Base-by-base conservation (phyloP, 192 early-diverging fungal species). In the Podila horticola region DNA sequence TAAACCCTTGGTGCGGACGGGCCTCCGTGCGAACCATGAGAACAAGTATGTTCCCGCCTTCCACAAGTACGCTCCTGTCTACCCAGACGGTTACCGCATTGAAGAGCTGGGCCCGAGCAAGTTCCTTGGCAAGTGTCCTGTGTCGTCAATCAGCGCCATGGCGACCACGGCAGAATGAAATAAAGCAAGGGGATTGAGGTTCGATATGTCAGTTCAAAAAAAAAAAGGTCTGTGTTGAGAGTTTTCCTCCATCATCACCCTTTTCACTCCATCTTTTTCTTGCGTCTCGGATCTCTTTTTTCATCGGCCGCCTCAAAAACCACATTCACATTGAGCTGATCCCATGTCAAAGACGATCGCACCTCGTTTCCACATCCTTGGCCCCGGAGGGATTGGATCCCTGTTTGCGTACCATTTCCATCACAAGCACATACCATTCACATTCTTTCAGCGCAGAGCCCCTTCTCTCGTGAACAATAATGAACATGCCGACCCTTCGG, bases 351-450 rank as follows among this genome's bases (percentile, higher is more conserved):
- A 17, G n/a, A 24, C 52, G n/a, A 55, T 55, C 24, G 52, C 52
- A 24, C 75, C 70, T 31, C 69, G 76, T 24, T 72, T 91, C 31
- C 87, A 93, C 68, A 74, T 93, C 33, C 84, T 93, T 17, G 92
- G 92, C 28, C 90, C 89, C 19, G 92, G 92, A 9, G 92, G 91
- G 36, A 88, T 93, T n/a, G 92, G 92, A 12, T 83, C 91, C 30
- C 79, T 93, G 17, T 84, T 90, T 72, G 91, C 91, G 1, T 87
- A 85, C 36, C 82, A 90, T 58, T 85, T 93, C 41, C 83, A 86
- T 31, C 75, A 75, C 17, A 69, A 82, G 20, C 81, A 84, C 2
- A 79, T 85, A 26, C 86, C 89, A 36, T 81, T 90, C 58, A 90
- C 89, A 10, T 79, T 92, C 20, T 82, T 91, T 26, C 87, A 91